Evolutionary conservation across 345 rosid genomes (phyloP), one percentile per base, ranked within the genome.

Genomic region (Dovyalis caffra): DNA sequence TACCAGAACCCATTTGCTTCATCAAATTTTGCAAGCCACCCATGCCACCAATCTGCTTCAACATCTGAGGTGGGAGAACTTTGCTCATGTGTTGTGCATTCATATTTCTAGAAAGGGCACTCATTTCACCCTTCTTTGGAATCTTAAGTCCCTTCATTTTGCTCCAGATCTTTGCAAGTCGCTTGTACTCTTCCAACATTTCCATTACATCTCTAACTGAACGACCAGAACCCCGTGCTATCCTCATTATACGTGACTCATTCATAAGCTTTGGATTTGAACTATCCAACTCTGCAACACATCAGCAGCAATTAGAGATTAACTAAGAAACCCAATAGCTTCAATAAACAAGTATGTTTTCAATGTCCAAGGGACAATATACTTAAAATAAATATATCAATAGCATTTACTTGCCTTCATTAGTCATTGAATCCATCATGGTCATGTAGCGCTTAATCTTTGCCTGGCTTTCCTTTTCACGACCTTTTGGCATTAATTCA

Each of bases 381-480:
- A 2, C 18, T 43, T 14, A 18, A 43, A 3, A 43, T 43, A 14
- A 14, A 43, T 14, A 43, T 43, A 43, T 43, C 49, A 43, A 43
- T 28, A 71, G 16, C 58, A 14, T 18, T 14, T 11, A 66, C 28
- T 35, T 1, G 66, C 95, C 91, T 79, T 93, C 94, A 79, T 93
- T 88, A 29, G 98, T 91, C 99, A 95, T 93, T 23, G 97, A 95
- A 82, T 95, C 98, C 98, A 91, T 95, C 94, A 93, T 89, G 47
- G 96, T 90, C 98, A 87, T 93, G 86, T 90, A 93, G 8, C 98
- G 87, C 81, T 93, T 95, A 64, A 93, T 86, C 87, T 93, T 95
- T 16, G 92, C 96, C 74, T 95, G 99, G 80, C 98, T 86, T 85
- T 93, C 98, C 82, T 93, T 93, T 85, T 93, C 98, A 47, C 82